Evolutionary conservation across 768 basidiomycete genomes (phyloP).

Genomic region (Termitomyces eurrhizus): DNA sequence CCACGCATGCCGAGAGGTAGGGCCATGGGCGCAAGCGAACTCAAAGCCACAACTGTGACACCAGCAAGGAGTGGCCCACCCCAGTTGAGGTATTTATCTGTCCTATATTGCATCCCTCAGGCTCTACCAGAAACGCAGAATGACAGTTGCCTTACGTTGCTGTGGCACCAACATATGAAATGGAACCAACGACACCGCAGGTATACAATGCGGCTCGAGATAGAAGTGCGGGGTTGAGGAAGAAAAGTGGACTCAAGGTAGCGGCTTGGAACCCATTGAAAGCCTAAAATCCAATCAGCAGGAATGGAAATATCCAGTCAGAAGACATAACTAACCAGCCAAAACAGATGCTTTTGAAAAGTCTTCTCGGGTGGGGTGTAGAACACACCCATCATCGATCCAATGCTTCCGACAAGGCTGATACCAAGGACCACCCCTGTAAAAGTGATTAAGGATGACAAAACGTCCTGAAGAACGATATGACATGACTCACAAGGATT

Average conservation of each 20-base stretch:
- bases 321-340: slow-evolving; percentile 52
- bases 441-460: neutral
- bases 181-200: slow-evolving; percentile 77
- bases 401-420: slow-evolving; percentile 75
- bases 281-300: slow-evolving; percentile 37
- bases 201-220: slow-evolving; percentile 89
- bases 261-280: slow-evolving; percentile 88
- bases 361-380: slow-evolving; percentile 77
- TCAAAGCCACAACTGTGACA: slow-evolving; percentile 82
- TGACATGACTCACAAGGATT: slow-evolving; percentile 67
- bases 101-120: slow-evolving; percentile 29
- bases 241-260: slow-evolving; percentile 85
- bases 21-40: slow-evolving; percentile 84
- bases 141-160: slow-evolving; percentile 50
- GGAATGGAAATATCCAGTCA: neutral
- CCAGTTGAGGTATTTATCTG: slow-evolving; percentile 81
- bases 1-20: slow-evolving; percentile 80
- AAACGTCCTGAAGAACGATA: neutral
- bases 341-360: slow-evolving; percentile 74
- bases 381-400: slow-evolving; percentile 79
- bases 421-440: slow-evolving; percentile 79
- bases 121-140: neutral
- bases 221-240: slow-evolving; percentile 80
- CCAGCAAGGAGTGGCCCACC: slow-evolving; percentile 88
- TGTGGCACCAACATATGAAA: slow-evolving; percentile 87